phyloP scores from a whole-genome alignment of 1,139 yeast genomes.

The Lizanozyma gosingica region DNA sequence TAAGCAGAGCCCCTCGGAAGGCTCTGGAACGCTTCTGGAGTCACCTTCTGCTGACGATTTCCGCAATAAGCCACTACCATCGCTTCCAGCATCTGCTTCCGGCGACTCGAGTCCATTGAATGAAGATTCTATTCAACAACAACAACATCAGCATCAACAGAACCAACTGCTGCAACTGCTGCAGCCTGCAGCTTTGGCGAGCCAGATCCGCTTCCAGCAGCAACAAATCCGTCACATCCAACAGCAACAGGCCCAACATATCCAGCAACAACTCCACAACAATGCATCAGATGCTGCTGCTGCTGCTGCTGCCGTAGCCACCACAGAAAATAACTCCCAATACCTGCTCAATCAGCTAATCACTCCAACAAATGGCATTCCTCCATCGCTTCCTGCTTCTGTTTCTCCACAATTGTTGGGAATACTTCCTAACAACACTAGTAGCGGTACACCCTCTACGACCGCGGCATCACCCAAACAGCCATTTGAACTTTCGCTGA shows the following conservation, averaged over 20 bases:
- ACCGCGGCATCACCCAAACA: background rate
- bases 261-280: background rate
- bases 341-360: no score
- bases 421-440: background rate
- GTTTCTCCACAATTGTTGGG: background rate
- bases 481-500: background rate
- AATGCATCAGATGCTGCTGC: no score
- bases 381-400: background rate
- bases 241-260: background rate
- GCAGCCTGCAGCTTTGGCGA: background rate
- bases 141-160: conserved; percentile 2
- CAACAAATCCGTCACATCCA: background rate
- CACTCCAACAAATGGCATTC: conserved; percentile 1
- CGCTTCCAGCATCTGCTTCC: conserved; percentile 4
- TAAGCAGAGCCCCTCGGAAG: conserved; percentile 17
- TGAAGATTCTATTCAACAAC: conserved; percentile 3
- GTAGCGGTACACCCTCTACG: no score
- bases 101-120: conserved; percentile 3
- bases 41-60: conserved; percentile 9
- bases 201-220: background rate
- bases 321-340: no score
- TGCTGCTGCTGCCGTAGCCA: no score
- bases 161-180: no score
- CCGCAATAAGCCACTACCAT: conserved; percentile 1
- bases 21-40: conserved; percentile 13